Conservation (phyloP, 345 rosid genomes). For the Salix viminalis region DNA sequence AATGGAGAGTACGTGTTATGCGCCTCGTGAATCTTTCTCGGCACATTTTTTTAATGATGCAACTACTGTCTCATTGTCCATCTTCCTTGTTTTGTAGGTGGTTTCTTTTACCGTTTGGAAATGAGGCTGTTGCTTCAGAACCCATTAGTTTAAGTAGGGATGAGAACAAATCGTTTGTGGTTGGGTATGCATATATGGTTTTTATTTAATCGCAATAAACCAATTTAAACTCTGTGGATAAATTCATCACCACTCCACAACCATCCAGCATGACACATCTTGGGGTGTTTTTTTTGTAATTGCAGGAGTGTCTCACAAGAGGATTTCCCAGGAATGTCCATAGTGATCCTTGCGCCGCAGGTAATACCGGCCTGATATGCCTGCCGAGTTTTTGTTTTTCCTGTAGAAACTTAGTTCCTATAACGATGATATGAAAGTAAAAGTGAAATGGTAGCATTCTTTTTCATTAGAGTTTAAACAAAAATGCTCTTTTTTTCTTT, state of each 20-base stretch:
- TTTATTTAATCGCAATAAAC: not conserved
- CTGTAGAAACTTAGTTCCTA: not conserved
- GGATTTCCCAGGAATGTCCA: conserved; percentile 48
- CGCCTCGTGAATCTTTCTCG: not conserved
- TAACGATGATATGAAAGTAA: not conserved
- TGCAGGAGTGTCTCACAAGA: conserved; percentile 55
- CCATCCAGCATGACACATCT: not conserved
- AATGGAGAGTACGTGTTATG: conserved; percentile 65
- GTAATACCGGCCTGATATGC: conserved; percentile 25
- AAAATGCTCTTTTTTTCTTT: not conserved
- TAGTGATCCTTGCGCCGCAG: conserved; percentile 57
- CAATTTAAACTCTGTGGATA: not conserved
- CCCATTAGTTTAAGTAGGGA: conserved; percentile 51
- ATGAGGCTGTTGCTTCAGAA: conserved; percentile 36
- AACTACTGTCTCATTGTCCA: not conserved
- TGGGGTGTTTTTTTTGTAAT: not conserved
- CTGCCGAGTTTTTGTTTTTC: not conserved
- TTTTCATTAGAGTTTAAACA: not conserved
- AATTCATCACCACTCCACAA: not conserved
- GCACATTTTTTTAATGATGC: no score
- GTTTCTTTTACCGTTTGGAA: conserved; percentile 57
- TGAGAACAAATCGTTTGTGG: conserved; percentile 47
- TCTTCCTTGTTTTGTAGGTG: conserved; percentile 45
- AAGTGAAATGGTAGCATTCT: no score
- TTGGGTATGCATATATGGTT: conserved; percentile 50